Evolutionary conservation across 257 asterid species (phyloP).

Genomic region (Solanum phureja): DNA sequence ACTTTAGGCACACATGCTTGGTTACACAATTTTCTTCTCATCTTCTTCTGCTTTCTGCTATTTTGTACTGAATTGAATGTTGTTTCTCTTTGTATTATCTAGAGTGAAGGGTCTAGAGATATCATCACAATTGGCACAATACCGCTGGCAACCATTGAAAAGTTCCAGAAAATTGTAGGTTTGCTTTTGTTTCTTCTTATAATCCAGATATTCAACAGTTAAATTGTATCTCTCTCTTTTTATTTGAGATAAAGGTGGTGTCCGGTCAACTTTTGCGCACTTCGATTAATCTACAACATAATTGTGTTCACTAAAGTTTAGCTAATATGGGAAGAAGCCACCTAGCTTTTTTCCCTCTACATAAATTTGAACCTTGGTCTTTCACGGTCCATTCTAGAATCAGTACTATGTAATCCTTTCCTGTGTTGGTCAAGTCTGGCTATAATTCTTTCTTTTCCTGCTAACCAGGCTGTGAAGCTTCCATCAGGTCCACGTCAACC

Average conservation of each 20-base stretch:
- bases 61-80: neutral
- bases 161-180: slow-evolving; percentile 83
- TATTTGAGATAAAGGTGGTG: neutral
- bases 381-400: neutral
- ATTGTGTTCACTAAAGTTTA: neutral
- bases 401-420: neutral
- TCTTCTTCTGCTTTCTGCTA: neutral
- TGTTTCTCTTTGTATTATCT: slow-evolving; percentile 11
- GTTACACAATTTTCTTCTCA: neutral
- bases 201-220: neutral
- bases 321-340: neutral
- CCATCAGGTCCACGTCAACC: slow-evolving; percentile 55
- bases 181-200: slow-evolving; percentile 3
- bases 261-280: neutral
- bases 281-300: neutral
- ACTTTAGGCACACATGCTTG: neutral
- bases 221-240: neutral
- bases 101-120: slow-evolving; percentile 94
- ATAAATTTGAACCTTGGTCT: neutral
- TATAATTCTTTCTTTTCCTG: slow-evolving; percentile 10
- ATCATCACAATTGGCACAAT: slow-evolving; percentile 78
- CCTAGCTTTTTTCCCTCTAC: neutral
- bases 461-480: slow-evolving; percentile 48
- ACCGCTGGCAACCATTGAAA: slow-evolving; percentile 85
- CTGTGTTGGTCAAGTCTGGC: neutral